These are phyloP conservation scores for Lasiosphaeris hirsuta DNA, from an alignment of 495 filamentous ascomycete genomes.

Conservation along the genomic window DNA sequence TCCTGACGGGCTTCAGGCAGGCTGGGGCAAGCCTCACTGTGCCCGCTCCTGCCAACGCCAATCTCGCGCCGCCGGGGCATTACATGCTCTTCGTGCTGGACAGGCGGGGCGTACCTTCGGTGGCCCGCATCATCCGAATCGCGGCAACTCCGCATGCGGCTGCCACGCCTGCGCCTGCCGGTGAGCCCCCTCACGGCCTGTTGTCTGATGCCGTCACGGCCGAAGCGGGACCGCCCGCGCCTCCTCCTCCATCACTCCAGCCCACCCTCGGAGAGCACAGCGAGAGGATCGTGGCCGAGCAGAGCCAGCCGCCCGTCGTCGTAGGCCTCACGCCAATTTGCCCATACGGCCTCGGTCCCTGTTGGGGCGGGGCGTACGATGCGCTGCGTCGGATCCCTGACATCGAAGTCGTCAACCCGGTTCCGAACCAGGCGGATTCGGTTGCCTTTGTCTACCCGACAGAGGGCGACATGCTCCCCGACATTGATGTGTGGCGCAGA, in stretches of 20 bases:
- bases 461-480: not conserved
- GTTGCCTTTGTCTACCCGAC: conserved; percentile 7
- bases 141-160: not conserved
- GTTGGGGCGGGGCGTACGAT: conserved; percentile 12
- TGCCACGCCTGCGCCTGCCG: not conserved
- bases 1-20: not conserved
- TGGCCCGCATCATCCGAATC: conserved; percentile 6
- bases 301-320: conserved; percentile 1
- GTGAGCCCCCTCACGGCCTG: not conserved
- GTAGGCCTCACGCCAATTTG: conserved; percentile 9
- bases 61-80: conserved; percentile 10
- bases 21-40: conserved; percentile 1
- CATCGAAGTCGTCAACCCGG: conserved; percentile 7
- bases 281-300: not conserved
- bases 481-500: conserved; percentile 2
- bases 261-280: not conserved
- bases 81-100: conserved; percentile 11
- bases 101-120: not conserved
- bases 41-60: conserved; percentile 6
- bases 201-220: too few relatives aligned
- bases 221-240: too few relatives aligned
- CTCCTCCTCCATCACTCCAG: not conserved
- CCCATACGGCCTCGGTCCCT: conserved; percentile 13
- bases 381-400: not conserved
- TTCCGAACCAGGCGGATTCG: conserved; percentile 7